Percentiles rank a stretch among this genome's conserved stretches.
Evolutionary conservation across 495 filamentous ascomycete species (phyloP).

Genomic region (Podospora pseudoanserina): DNA sequence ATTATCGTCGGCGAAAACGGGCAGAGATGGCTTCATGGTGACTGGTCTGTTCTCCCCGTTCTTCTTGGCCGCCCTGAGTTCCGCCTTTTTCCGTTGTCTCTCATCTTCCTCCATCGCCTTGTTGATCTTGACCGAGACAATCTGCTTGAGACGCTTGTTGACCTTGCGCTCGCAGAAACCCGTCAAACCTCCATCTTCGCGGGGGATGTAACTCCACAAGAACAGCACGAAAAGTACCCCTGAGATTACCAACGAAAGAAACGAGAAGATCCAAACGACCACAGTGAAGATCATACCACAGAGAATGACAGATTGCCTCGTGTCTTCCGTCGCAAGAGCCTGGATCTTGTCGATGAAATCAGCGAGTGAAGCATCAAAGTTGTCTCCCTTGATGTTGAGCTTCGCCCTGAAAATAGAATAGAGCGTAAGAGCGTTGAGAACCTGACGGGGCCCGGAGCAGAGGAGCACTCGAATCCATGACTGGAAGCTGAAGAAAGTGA

Average conservation of each 20-base stretch:
- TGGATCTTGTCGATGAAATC: constrained; percentile 76
- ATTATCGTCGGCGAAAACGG: constrained; percentile 52
- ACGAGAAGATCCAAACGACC: constrained; percentile 81
- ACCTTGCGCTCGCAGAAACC: constrained; percentile 88
- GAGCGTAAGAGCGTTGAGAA: constrained; percentile 82
- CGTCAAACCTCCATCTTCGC: constrained; percentile 68
- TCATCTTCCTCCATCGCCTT: constrained; percentile 79
- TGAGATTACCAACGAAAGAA: constrained; percentile 68
- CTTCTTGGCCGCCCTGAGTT: constrained; percentile 54
- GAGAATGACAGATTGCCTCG: constrained; percentile 73
- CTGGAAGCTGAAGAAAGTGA: constrained; percentile 93
- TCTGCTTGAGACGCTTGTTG: constrained; percentile 71
- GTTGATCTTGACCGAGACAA: constrained; percentile 77
- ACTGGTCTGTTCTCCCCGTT: constrained; percentile 49
- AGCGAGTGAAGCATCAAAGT: constrained; percentile 52
- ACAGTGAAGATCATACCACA: constrained; percentile 89
- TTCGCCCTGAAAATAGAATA: constrained; percentile 68
- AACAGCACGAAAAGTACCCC: constrained; percentile 77
- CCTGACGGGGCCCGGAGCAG: constrained; percentile 86
- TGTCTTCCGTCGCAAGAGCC: constrained; percentile 64
- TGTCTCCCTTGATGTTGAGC: constrained; percentile 57
- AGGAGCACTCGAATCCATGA: constrained; percentile 84
- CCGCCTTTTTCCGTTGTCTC: constrained; percentile 51
- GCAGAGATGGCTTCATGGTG: constrained; percentile 58
- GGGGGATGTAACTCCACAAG: constrained; percentile 84